These are phyloP conservation scores for Suillus lakei DNA, from an alignment of 768 basidiomycete species.

Conservation along the genomic window DNA sequence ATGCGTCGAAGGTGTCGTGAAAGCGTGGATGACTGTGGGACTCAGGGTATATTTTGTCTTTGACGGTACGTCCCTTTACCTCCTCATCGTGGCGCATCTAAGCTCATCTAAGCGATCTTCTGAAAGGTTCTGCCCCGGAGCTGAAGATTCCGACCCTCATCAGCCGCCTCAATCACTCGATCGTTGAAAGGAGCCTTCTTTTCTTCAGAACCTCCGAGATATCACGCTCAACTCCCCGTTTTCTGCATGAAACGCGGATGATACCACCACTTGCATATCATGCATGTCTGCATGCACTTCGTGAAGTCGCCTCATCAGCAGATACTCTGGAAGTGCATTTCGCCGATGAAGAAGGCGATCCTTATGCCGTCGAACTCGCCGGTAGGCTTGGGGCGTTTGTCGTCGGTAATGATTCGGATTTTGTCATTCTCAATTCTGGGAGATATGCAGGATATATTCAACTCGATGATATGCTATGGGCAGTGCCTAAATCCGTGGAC, in stretches of 20 bases:
- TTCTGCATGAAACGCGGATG: constrained; percentile 74
- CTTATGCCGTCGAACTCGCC: constrained; percentile 84
- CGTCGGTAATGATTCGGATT: constrained; percentile 82
- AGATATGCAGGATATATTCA: constrained; percentile 82
- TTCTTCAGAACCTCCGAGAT: constrained; percentile 80
- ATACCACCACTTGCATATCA: constrained; percentile 70
- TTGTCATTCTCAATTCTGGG: constrained; percentile 74
- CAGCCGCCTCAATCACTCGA: constrained; percentile 59
- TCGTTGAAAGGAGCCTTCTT: constrained; percentile 64
- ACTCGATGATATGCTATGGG: constrained; percentile 78
- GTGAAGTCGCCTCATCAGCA: constrained; percentile 39
- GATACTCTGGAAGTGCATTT: constrained; percentile 60
- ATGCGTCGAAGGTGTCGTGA: constrained; percentile 54
- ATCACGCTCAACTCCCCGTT: constrained; percentile 68
- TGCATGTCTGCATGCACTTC: constrained; percentile 61
- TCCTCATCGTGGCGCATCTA: neutral
- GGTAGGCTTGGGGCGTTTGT: constrained; percentile 76
- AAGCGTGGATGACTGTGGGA: constrained; percentile 72
- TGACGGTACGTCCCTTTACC: constrained; percentile 60
- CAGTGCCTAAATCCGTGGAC: constrained; percentile 28
- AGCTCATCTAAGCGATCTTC: constrained; percentile 19
- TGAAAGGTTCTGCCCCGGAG: constrained; percentile 67
- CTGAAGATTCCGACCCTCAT: constrained; percentile 74
- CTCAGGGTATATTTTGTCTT: constrained; percentile 77
- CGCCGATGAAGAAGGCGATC: constrained; percentile 84